Conservation (phyloP, 2,329 filamentous ascomycete genomes). For the Neofusicoccum laricinum region DNA sequence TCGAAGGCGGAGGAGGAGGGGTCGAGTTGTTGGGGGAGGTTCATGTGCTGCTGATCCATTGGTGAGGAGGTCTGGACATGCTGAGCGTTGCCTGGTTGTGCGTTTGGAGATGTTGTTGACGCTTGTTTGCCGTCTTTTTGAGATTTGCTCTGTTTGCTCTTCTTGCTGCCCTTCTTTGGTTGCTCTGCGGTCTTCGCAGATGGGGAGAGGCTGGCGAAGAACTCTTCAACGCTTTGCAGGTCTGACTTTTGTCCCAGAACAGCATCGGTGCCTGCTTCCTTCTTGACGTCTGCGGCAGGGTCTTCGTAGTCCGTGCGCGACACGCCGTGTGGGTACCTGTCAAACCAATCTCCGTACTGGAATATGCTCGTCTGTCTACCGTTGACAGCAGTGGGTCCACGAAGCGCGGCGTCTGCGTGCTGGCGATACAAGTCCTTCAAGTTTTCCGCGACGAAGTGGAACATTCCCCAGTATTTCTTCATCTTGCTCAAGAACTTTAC, state of each 20-base stretch:
- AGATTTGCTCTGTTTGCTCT: conserved; percentile 16
- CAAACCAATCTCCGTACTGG: conserved; percentile 98
- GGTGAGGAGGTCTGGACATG: conserved; percentile 38
- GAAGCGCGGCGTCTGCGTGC: conserved; percentile 76
- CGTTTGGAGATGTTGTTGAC: conserved; percentile 17
- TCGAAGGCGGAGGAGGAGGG: conserved; percentile 39
- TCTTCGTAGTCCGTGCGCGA: conserved; percentile 81
- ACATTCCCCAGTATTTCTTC: conserved; percentile 99
- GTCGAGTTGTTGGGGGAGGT: conserved; percentile 22
- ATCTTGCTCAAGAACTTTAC: conserved; percentile 89
- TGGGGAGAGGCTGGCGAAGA: conserved; percentile 77
- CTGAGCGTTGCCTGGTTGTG: conserved; percentile 24
- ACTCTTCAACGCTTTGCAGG: conserved; percentile 91
- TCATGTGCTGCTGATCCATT: conserved; percentile 14
- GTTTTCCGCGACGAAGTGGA: conserved; percentile 93
- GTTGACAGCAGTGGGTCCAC: conserved; percentile 51
- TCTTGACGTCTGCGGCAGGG: conserved; percentile 63
- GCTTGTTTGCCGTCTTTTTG: neutral
- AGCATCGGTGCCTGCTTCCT: conserved; percentile 79
- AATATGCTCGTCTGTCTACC: conserved; percentile 56
- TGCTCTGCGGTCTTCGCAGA: conserved; percentile 41
- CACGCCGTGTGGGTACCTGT: conserved; percentile 88
- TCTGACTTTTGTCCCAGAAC: conserved; percentile 86
- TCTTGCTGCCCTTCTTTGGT: conserved; percentile 21
- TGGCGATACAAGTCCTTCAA: conserved; percentile 83